Base-by-base conservation (phyloP, 2,329 filamentous ascomycete species). In the Fusarium lateritium region DNA sequence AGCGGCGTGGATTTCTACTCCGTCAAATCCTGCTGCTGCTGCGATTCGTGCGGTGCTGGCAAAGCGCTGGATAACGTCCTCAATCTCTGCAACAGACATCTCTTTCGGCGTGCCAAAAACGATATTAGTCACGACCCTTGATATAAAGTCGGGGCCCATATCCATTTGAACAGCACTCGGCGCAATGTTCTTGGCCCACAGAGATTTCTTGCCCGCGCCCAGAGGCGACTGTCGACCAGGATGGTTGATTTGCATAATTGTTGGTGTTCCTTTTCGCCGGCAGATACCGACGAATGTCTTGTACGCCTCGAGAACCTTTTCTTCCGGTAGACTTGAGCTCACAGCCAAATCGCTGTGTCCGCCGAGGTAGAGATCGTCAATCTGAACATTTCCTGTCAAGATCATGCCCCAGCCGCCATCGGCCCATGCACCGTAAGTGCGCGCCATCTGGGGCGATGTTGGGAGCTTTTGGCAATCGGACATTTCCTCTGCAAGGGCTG, bases 81-180 rank as follows among this genome's bases (percentile, higher is more conserved):
- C 78, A 43, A 91, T 88, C 39, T 91, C 88, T 1, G 75, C 73
- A 1, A 76, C 28, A 0, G 80, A 85, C 85, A 91, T 88, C 52
- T 83, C 89, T 44, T 83, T 82, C 0, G 89, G 89, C 2, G 82
- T 84, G 4, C 86, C 85, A 54, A 87, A 86, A 0, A 83, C 40
- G 1, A 86, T n/a, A 0, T 55, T 53, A 4, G 73, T 75, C 0
- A 78, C 34, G 3, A 81, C 21, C 19, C 66, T 69, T 1, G 81
- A 75, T 4, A 85, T 4, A 5, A 80, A 15, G 1, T 80, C 78
- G 0, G 75, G 36, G 0, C 84, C 84, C 9, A 86, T 71, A 4
- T 79, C 68, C 15, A 87, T 49, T 1, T 79, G 77, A 1, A 86
- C 74, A 1, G 84, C 73, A 33, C 81, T 83, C 0, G 84, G 82